Base-by-base conservation (phyloP, 2,329 filamentous ascomycete genomes). In the Colletotrichum echinochloae region DNA sequence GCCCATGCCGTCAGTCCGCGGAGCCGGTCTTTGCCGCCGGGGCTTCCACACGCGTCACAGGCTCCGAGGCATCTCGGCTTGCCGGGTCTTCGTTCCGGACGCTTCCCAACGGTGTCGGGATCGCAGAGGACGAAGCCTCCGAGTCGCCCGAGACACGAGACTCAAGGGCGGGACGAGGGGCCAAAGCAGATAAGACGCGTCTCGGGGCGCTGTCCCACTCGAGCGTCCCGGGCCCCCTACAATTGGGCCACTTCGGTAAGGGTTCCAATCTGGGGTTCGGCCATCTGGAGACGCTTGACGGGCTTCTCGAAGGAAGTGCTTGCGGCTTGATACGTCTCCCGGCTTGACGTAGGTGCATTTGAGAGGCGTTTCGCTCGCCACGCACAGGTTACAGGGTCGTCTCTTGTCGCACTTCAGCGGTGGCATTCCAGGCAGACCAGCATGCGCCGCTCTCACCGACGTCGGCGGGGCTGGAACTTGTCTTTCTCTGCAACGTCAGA, bases 401-500 rank as follows among this genome's bases (percentile, higher is more conserved):
- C 49, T 33, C 39, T 51, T 65, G 20, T 65, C 37, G 39, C 62
- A 65, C 35, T 51, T 65, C 23, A 65, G 54, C 62, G 62, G 33
- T 65, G 62, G 16, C 62, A 65, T 23, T 65, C 54, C 12, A 60
- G 55, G 9, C 62, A 65, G 41, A 60, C 62, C 33, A 65, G 54
- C 41, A 60, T 65, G 18, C 54, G 56, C 33, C 62, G 62, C 23
- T 65, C 62, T 5, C 62, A 26, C n/a, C 62, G 62, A 41, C 62
- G 62, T 41, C 62, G 54, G 23, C 56, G 39, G 23, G 56, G 39
- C 26, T 16, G 39, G 11, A 6, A 30, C 12, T 30, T 39, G 37
- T 33, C 56, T 11, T 2, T 59, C 26, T 18, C 37, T n/a, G 28
- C 16, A 0, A 23, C 2, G 9, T 41, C 39, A 14, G 39, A 46